Percentiles rank a stretch among this genome's conserved stretches.
Conservation (phyloP, 805 yeast species). For the Millerago galiae region DNA sequence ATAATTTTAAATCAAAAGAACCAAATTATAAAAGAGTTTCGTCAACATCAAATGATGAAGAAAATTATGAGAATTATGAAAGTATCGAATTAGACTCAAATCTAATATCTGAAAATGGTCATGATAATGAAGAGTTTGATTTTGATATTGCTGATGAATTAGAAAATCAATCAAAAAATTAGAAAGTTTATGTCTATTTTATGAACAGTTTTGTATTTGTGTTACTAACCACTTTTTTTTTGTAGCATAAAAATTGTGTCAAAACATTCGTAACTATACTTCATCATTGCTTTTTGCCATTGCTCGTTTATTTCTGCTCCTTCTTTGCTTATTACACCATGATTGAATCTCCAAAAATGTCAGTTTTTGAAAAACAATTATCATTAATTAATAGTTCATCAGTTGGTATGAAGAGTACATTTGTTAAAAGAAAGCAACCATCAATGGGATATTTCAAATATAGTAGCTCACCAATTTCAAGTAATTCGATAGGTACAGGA, state of each 20-base stretch:
- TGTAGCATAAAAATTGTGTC: too few species aligned
- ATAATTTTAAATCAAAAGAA: slow-evolving; percentile 12
- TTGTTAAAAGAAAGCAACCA: background rate
- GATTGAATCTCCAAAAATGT: slow-evolving; percentile 7
- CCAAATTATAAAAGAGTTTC: slow-evolving; percentile 11
- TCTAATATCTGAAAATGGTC: background rate
- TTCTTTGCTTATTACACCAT: background rate
- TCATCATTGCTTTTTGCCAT: too few species aligned
- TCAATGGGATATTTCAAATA: background rate
- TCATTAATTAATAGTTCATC: slow-evolving; percentile 11
- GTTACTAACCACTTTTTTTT: too few species aligned
- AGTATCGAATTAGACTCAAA: slow-evolving; percentile 18
- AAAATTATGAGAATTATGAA: slow-evolving; percentile 11
- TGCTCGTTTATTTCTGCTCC: too few species aligned
- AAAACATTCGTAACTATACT: too few species aligned
- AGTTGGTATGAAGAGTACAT: background rate
- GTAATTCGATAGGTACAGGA: slow-evolving; percentile 3
- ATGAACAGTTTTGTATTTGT: background rate
- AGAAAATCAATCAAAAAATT: slow-evolving; percentile 1
- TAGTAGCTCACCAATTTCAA: background rate
- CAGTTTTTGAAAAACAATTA: slow-evolving; percentile 19
- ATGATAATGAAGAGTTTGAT: slow-evolving; percentile 8
- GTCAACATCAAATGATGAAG: slow-evolving; percentile 3
- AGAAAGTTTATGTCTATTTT: background rate
- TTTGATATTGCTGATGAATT: slow-evolving; percentile 19